Percentiles rank a stretch among this genome's conserved stretches.
Conservation (phyloP, 345 rosid genomes). For the Cardamine chenopodiifolia region DNA sequence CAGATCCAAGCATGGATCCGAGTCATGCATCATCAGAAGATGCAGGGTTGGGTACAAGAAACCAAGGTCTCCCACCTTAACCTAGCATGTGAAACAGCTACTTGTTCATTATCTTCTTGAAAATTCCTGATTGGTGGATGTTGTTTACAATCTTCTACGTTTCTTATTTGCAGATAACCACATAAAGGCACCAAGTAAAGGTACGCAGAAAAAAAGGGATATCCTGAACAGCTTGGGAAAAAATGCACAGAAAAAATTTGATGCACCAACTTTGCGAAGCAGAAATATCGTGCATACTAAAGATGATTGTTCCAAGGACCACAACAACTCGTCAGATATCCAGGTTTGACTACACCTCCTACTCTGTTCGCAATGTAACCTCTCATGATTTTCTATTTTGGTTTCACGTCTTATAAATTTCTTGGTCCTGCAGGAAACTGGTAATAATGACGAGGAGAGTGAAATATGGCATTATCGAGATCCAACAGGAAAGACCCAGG, state of each 20-base stretch:
- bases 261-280: conserved; percentile 43
- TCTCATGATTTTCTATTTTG: conserved; percentile 19
- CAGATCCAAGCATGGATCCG: conserved; percentile 64
- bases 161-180: conserved; percentile 48
- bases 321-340: conserved; percentile 41
- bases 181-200: conserved; percentile 40
- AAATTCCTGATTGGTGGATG: conserved; percentile 27
- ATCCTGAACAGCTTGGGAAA: conserved; percentile 45
- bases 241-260: conserved; percentile 40
- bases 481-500: conserved; percentile 76
- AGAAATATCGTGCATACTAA: conserved; percentile 35
- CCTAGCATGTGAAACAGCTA: conserved; percentile 27
- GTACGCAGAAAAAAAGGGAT: conserved; percentile 43
- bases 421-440: conserved; percentile 46
- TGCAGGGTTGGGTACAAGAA: conserved; percentile 50
- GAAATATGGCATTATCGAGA: conserved; percentile 88
- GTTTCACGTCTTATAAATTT: conserved; percentile 42
- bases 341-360: conserved; percentile 38
- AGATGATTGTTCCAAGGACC: conserved; percentile 43
- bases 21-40: conserved; percentile 53
- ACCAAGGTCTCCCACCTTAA: conserved; percentile 54
- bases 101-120: conserved; percentile 19
- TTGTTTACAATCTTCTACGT: conserved; percentile 30
- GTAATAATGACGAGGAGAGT: conserved; percentile 50
- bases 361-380: conserved; percentile 28